phyloP scores from a whole-genome alignment of 139 green algal genomes.

The Volvox africanus region DNA sequence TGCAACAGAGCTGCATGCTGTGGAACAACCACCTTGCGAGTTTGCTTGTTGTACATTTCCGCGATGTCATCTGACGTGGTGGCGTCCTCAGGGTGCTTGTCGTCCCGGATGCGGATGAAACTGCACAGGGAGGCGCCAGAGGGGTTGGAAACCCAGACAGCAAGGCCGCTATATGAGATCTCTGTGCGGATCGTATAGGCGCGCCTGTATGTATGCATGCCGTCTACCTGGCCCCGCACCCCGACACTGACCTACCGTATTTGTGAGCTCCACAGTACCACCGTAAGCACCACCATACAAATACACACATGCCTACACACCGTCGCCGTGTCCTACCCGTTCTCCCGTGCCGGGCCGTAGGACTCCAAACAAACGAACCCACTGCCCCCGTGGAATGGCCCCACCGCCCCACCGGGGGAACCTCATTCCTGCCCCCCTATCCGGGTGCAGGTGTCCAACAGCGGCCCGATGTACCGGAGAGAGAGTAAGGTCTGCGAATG shows the following conservation, averaged over 20 bases:
- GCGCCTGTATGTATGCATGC: neutral
- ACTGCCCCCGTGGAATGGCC: neutral
- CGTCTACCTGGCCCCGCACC: no score
- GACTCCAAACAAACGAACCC: no score
- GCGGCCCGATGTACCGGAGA: conserved; percentile 77
- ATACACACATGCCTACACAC: neutral
- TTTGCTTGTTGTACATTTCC: conserved; percentile 74
- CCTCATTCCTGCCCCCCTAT: conserved; percentile 75
- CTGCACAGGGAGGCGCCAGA: conserved; percentile 44
- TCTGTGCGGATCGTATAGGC: no score
- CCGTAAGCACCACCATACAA: neutral
- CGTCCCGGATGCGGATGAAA: conserved; percentile 69
- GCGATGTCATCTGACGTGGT: conserved; percentile 64
- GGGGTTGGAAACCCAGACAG: no score
- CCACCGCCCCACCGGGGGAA: conserved; percentile 71
- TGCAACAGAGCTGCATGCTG: no score
- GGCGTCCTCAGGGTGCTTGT: conserved; percentile 75
- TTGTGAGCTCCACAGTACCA: neutral
- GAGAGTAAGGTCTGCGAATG: conserved; percentile 80
- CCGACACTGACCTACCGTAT: neutral
- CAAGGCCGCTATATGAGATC: no score
- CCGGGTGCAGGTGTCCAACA: conserved; percentile 48
- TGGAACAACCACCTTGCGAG: neutral
- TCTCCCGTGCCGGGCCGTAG: neutral
- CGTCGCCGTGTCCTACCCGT: neutral